Base-by-base conservation (phyloP, 2,329 filamentous ascomycete species). In the Diaporthe humulicola region DNA sequence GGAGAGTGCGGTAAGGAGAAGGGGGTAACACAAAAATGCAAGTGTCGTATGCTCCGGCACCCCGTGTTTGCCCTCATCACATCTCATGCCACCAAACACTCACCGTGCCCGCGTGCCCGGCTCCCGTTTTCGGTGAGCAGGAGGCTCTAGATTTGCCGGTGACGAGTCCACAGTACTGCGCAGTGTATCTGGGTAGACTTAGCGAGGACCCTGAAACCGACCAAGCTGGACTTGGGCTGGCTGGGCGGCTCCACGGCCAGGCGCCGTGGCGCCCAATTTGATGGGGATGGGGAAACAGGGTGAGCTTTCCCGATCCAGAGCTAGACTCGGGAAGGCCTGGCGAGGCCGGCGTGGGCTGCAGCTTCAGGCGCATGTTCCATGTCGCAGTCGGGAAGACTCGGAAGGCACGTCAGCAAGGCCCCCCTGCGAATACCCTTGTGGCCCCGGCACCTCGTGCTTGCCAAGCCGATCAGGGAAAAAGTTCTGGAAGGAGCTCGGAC, bases 401-500 rank as follows among this genome's bases (percentile, higher is more conserved):
- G 71, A 66, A 45, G 38, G 40, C 52, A 19, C n/a, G 45, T 54
- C 33, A 38, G 64, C 71, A 12, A 42, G 61, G 8, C 30, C 25
- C 38, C 58, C 57, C 58, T 66, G 71, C 45, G 67, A 40, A 40
- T 36, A 56, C 45, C 30, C 45, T 42, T 6, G 71, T 67, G 33
- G 33, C 52, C 52, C 45, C 33, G 45, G 25, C 64, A 54, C 33
- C 64, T n/a, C 64, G 64, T 69, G 64, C 64, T 69, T 69, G 64
- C 64, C 64, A 69, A 69, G 64, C 9, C 64, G 64, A 69, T 54
- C 48, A 54, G n/a, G 28, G 22, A 60, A 71, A 71, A 61, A 28
- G 60, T 73, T 73, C 71, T 73, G 60, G 71, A 67, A 67, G 71
- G 50, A 30, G 38, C 42, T 73, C 48, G 61, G 60, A 64, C 33